Percentiles rank a stretch among this genome's conserved stretches.
phyloP scores from a whole-genome alignment of 2,329 filamentous ascomycete species.

The Albophoma yamanashiensis region DNA sequence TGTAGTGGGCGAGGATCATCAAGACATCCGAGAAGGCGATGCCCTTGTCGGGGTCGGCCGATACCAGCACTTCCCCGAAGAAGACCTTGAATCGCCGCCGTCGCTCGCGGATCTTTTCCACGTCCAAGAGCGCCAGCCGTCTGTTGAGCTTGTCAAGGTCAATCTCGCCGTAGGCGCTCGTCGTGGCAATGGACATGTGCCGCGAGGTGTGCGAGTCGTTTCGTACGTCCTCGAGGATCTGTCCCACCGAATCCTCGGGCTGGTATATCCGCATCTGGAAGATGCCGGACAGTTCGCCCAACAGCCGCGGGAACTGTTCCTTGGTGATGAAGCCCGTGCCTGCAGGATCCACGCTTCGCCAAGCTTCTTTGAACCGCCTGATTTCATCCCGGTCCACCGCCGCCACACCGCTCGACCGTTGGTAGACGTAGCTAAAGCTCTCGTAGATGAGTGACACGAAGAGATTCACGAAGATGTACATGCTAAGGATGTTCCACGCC shows the following conservation, averaged over 20 bases:
- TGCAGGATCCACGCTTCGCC: constrained; percentile 88
- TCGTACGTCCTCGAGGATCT: constrained; percentile 76
- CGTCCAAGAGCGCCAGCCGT: constrained; percentile 63
- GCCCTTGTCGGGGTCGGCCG: constrained; percentile 77
- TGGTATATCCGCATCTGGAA: constrained; percentile 98
- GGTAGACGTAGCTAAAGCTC: constrained; percentile 98
- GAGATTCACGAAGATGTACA: constrained; percentile 98
- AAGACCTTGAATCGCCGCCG: constrained; percentile 84
- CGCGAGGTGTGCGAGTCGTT: constrained; percentile 40
- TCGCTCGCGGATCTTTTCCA: constrained; percentile 61
- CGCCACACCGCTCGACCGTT: constrained; percentile 85
- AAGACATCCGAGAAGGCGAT: constrained; percentile 87
- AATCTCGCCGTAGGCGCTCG: constrained; percentile 45
- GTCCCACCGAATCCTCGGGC: constrained; percentile 75
- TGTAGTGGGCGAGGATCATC: constrained; percentile 96
- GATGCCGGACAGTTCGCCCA: constrained; percentile 86
- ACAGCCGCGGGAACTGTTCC: constrained; percentile 75
- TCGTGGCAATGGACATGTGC: constrained; percentile 43
- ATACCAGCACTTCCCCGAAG: constrained; percentile 92
- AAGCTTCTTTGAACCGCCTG: constrained; percentile 93
- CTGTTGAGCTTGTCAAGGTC: constrained; percentile 67
- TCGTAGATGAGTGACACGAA: constrained; percentile 99
- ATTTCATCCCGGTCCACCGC: constrained; percentile 90
- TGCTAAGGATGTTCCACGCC: constrained; percentile 97
- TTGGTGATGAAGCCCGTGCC: constrained; percentile 88